phyloP scores from a whole-genome alignment of 345 rosid genomes.

The Citropsis articulata region DNA sequence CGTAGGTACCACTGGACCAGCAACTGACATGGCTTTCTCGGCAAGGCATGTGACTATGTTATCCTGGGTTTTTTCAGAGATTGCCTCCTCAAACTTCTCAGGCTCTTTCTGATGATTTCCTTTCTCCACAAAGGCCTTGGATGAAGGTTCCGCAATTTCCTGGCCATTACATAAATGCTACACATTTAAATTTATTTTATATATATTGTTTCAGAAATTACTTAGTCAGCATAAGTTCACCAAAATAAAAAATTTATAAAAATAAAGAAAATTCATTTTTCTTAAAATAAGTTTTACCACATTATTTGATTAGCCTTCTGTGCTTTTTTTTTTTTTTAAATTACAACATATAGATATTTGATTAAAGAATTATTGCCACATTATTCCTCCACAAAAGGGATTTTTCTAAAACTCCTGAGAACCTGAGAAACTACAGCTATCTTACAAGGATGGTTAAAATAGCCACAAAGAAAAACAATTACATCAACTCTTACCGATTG shows the following conservation, averaged over 20 bases:
- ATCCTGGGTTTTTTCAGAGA: conserved; percentile 38
- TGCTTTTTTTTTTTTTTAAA: not conserved
- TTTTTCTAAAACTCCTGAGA: not conserved
- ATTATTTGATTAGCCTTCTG: not conserved
- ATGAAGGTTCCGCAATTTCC: conserved; percentile 26
- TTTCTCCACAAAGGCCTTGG: conserved; percentile 34
- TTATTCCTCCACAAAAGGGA: not conserved
- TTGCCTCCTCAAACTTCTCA: conserved; percentile 36
- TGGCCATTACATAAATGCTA: not conserved
- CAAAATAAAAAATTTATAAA: not conserved
- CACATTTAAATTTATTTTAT: too few relatives aligned
- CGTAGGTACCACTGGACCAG: conserved; percentile 94
- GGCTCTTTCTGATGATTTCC: conserved; percentile 33
- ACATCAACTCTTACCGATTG: conserved; percentile 49
- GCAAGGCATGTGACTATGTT: conserved; percentile 74
- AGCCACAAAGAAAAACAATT: conserved; percentile 1
- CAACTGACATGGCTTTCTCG: conserved; percentile 93
- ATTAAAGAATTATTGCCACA: not conserved
- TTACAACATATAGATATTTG: not conserved
- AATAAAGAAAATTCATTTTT: not conserved
- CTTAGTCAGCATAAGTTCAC: not conserved
- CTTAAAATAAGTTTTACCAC: not conserved
- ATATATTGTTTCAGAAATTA: not conserved
- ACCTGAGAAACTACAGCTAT: not conserved
- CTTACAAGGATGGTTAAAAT: not conserved